These are phyloP conservation scores for Colletotrichum falcatum DNA, from an alignment of 2,329 filamentous ascomycete species.

Conservation along the genomic window DNA sequence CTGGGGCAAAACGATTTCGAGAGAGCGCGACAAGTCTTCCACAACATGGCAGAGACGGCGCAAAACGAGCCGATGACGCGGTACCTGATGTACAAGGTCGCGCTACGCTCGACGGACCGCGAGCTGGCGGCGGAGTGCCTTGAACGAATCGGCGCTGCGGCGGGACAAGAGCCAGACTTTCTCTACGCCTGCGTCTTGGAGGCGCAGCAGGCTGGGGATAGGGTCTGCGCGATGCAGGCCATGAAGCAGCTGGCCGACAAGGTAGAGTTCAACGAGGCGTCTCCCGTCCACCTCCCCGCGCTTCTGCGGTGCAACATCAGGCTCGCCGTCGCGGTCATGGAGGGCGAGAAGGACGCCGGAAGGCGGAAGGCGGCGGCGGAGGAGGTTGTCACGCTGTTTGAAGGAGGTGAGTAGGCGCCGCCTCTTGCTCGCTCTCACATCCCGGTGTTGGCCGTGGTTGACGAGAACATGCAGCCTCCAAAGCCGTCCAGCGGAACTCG, in stretches of 20 bases:
- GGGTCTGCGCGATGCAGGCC: constrained; percentile 61
- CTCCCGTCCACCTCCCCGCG: constrained; percentile 50
- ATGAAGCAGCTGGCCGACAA: constrained; percentile 51
- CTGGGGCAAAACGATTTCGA: constrained; percentile 68
- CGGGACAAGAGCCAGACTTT: constrained; percentile 68
- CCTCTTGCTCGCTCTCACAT: background rate
- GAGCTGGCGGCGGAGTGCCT: constrained; percentile 74
- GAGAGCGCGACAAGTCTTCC: constrained; percentile 66
- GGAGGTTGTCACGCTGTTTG: constrained; percentile 67
- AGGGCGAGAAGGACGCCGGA: constrained; percentile 33
- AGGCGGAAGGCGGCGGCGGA: constrained; percentile 44
- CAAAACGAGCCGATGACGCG: constrained; percentile 74
- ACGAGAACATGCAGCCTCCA: constrained; percentile 51
- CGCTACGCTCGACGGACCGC: constrained; percentile 69
- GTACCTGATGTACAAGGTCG: constrained; percentile 81
- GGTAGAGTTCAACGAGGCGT: constrained; percentile 42
- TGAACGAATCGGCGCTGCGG: constrained; percentile 65
- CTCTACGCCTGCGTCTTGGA: constrained; percentile 86
- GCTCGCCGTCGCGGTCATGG: constrained; percentile 58
- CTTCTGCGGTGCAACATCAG: constrained; percentile 65
- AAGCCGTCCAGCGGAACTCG: constrained; percentile 54
- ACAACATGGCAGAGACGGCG: constrained; percentile 67
- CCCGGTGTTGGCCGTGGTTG: constrained; percentile 4
- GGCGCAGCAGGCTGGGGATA: constrained; percentile 75
- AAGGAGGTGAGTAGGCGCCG: constrained; percentile 51